Conservation (phyloP, 208 protist species). For the Leishmania amazonensis region DNA sequence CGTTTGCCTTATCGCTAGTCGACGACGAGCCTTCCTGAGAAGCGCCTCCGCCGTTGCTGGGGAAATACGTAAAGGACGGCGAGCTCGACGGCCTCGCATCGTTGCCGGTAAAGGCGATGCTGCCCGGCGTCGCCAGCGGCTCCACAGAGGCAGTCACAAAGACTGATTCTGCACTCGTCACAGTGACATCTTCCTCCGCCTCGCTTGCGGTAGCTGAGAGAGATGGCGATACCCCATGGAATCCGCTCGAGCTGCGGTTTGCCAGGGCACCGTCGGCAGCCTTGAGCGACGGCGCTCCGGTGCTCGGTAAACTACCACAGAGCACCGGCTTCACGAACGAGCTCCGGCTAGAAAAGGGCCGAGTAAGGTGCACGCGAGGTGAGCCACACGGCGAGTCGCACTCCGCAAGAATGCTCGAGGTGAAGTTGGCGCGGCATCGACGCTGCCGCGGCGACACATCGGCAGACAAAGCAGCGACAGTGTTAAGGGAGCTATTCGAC, state of each 20-base stretch:
- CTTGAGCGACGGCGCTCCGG: neutral
- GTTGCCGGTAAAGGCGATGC: neutral
- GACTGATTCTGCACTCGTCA: neutral
- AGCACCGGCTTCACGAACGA: neutral
- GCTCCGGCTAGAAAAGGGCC: neutral
- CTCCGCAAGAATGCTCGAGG: neutral
- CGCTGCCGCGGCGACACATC: conserved; percentile 6
- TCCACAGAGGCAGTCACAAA: neutral
- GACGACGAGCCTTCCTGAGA: neutral
- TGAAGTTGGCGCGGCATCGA: neutral
- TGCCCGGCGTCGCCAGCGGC: neutral
- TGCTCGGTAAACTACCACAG: neutral
- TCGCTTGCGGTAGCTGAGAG: conserved; percentile 8
- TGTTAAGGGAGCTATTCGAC: neutral
- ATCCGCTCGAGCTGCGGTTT: conserved; percentile 7
- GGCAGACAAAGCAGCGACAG: neutral
- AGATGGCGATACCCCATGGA: conserved; percentile 1
- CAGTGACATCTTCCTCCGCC: neutral
- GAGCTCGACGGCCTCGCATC: conserved; percentile 13
- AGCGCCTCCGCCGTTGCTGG: neutral
- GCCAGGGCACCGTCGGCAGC: neutral
- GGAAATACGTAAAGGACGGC: conserved; percentile 31
- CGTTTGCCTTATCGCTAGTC: neutral
- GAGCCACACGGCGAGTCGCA: conserved; percentile 12
- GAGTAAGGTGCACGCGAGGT: conserved; percentile 14